Base-by-base conservation (phyloP, 768 basidiomycete genomes). In the Candolleomyces efflorescens region DNA sequence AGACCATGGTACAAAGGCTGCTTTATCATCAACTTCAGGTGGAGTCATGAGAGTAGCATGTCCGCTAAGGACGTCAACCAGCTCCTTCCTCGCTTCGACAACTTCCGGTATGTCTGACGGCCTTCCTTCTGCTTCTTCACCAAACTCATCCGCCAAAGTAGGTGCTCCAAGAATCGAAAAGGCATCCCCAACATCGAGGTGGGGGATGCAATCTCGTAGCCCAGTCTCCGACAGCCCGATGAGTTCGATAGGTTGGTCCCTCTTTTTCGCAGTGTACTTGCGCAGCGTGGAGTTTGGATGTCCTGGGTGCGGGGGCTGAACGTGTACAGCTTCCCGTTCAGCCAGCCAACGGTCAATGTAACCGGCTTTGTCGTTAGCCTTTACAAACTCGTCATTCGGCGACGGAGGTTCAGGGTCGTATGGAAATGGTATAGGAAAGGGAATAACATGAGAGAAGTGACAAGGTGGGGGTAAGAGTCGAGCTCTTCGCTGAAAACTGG, bases 111-210 rank as follows among this genome's bases (percentile, higher is more conserved):
- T 60, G 20, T 66, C 60, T 11, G 75, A 73, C 15, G 73, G 67
- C 15, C 58, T 22, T 0, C 67, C 59, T 26, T 73, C 70, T 1
- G 70, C 71, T 58, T 76, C 71, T 1, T 74, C 70, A 24, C 68
- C 67, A 49, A 69, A 75, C 11, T 73, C 71, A n/a, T 70, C 66
- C 3, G 77, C 67, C 46, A 92, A 73, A 15, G 82, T 66, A 0
- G 89, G 87, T 0, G 72, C 69, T 13, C 91, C 90, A 2, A 94
- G 75, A 6, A 85, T 56, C 0, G 76, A 72, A 62, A 92, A 85
- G 0, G 90, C 85, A 66, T 97, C 92, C 3, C 94, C 94, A 11
- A 93, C 87, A 57, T 96, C 89, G 18, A 98, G 77, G 62, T 86
- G 83, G 0, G 95, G 95, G 9, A 97, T 69, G 63, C 86, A 90